phyloP scores from a whole-genome alignment of 495 filamentous ascomycete genomes.

The Choiromyces venosus region DNA sequence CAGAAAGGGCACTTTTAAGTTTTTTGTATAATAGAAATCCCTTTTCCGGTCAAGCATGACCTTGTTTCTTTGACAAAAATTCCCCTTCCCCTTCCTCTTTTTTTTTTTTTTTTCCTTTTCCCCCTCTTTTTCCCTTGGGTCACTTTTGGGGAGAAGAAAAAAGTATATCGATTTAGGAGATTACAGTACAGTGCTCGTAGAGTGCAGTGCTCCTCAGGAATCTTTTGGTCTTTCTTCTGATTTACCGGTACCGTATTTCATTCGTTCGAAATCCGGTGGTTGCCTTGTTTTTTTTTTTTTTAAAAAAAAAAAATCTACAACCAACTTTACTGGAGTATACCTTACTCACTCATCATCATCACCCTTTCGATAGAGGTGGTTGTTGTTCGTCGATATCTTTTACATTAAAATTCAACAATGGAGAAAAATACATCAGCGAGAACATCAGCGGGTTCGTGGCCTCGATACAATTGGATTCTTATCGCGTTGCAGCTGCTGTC shows the following conservation, averaged over 20 bases:
- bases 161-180: neutral
- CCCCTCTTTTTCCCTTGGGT: no score
- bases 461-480: slow-evolving; percentile 25
- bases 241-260: no score
- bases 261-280: neutral
- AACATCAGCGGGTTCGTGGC: slow-evolving; percentile 26
- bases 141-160: neutral
- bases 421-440: neutral
- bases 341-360: no score
- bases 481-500: slow-evolving; percentile 23
- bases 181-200: no score
- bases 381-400: neutral
- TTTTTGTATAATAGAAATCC: neutral
- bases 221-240: neutral
- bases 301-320: no score
- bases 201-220: no score
- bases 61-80: neutral
- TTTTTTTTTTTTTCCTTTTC: no score
- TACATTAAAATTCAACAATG: no score
- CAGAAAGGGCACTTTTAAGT: neutral
- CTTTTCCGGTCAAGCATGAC: neutral
- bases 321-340: neutral
- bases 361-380: neutral
- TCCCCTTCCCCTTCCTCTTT: neutral
- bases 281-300: neutral